Evolutionary conservation across 1,284 basidiomycete genomes (phyloP).

Genomic region (Retiboletus fuscus): DNA sequence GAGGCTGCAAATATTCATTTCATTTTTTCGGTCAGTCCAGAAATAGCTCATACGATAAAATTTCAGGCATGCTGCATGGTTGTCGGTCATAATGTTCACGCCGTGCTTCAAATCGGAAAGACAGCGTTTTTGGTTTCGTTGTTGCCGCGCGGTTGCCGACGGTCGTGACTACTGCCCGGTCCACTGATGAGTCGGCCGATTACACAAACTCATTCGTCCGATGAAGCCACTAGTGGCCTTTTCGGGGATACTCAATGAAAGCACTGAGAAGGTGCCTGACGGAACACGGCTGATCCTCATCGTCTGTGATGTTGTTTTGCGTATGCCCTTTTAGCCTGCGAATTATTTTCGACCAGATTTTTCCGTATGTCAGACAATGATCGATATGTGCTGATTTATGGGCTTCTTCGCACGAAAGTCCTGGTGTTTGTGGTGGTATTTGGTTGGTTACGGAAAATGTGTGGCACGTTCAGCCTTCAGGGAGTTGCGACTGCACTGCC

Average conservation of each 20-base stretch:
- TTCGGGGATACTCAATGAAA: background rate
- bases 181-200: too few species aligned
- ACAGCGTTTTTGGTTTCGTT: too few species aligned
- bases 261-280: background rate
- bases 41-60: background rate
- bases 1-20: background rate
- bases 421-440: background rate
- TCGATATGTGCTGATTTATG: background rate
- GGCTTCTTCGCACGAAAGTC: background rate
- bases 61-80: background rate
- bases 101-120: background rate
- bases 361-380: background rate
- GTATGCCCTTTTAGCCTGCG: background rate
- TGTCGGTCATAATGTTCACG: background rate
- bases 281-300: background rate
- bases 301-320: background rate
- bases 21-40: background rate
- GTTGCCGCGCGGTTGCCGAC: too few species aligned
- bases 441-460: background rate
- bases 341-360: background rate
- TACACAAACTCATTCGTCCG: background rate
- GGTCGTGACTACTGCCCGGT: too few species aligned
- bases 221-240: background rate
- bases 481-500: background rate
- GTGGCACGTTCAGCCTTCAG: background rate